phyloP scores from a whole-genome alignment of 2,329 filamentous ascomycete species.

The Teratosphaeria pseudoeucalypti region DNA sequence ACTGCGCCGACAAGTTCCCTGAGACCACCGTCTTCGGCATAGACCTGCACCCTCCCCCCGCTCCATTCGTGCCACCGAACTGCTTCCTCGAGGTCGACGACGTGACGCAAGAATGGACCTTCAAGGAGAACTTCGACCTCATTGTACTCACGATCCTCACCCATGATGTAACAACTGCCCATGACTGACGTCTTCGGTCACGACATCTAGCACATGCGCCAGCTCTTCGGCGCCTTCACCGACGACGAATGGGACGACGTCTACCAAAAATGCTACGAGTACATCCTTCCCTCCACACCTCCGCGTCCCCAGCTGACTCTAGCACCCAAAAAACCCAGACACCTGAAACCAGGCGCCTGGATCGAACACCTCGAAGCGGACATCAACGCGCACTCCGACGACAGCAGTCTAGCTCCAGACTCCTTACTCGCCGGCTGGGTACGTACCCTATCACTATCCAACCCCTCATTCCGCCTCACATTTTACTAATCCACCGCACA shows the following conservation, averaged over 20 bases:
- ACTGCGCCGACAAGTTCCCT: not conserved
- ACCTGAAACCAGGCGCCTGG: slow-evolving; percentile 33
- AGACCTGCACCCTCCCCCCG: not conserved
- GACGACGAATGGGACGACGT: not conserved
- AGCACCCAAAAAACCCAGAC: not conserved
- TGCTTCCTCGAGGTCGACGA: not conserved
- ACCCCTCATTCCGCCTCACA: slow-evolving; percentile 2
- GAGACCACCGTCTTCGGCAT: not conserved
- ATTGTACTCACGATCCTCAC: not conserved
- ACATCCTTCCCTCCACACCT: not conserved
- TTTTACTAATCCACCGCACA: slow-evolving; percentile 1
- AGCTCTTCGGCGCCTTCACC: not conserved
- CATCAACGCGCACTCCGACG: slow-evolving; percentile 29
- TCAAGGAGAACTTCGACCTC: not conserved
- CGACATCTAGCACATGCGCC: not conserved
- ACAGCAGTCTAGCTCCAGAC: slow-evolving; percentile 26
- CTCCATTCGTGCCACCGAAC: not conserved
- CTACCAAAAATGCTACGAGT: not conserved
- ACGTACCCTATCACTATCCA: slow-evolving; percentile 11
- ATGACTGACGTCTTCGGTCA: not conserved
- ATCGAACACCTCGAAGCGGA: slow-evolving; percentile 35
- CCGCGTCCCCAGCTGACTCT: too few relatives aligned
- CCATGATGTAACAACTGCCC: too few relatives aligned
- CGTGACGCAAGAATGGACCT: not conserved
- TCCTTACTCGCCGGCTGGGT: slow-evolving; percentile 5